phyloP scores from a whole-genome alignment of 768 basidiomycete genomes.

The Tremella mesenterica region DNA sequence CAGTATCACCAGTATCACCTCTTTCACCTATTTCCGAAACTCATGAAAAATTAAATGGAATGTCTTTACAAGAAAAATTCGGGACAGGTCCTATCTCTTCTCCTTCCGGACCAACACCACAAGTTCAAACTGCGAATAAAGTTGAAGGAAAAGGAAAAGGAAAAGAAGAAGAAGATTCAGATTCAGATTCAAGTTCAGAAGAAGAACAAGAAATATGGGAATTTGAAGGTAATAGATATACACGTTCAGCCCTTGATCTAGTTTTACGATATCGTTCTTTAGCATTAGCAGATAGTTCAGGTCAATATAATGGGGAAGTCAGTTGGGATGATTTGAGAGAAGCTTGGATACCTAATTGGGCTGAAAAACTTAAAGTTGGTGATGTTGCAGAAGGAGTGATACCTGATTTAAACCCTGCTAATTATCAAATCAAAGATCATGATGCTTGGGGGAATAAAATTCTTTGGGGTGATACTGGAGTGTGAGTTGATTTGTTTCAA shows the following conservation, averaged over 20 bases:
- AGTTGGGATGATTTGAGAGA: conserved; percentile 31
- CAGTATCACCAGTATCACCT: too few relatives aligned
- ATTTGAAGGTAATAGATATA: conserved; percentile 28
- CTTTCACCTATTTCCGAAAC: background rate
- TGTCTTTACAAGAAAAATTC: conserved; percentile 6
- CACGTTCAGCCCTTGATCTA: conserved; percentile 29
- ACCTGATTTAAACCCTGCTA: conserved; percentile 25
- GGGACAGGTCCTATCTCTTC: conserved; percentile 13
- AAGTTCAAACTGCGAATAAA: background rate
- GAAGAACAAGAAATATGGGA: conserved; percentile 21
- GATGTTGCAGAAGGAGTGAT: conserved; percentile 34
- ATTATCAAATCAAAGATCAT: conserved; percentile 18
- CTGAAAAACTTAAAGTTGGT: conserved; percentile 16
- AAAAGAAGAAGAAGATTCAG: background rate
- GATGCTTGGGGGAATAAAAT: conserved; percentile 38
- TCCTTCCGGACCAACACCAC: conserved; percentile 2
- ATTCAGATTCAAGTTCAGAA: too few relatives aligned
- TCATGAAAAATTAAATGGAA: background rate
- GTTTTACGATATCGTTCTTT: conserved; percentile 22
- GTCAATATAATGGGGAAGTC: conserved; percentile 35
- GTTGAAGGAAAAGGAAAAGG: background rate
- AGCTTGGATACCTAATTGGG: conserved; percentile 32
- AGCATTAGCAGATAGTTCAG: conserved; percentile 22
- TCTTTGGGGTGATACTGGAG: conserved; percentile 23
- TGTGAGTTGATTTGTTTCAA: conserved; percentile 30